These are phyloP conservation scores for Talaromyces sp. DNA, from an alignment of 2,329 filamentous ascomycete genomes.

Conservation along the genomic window DNA sequence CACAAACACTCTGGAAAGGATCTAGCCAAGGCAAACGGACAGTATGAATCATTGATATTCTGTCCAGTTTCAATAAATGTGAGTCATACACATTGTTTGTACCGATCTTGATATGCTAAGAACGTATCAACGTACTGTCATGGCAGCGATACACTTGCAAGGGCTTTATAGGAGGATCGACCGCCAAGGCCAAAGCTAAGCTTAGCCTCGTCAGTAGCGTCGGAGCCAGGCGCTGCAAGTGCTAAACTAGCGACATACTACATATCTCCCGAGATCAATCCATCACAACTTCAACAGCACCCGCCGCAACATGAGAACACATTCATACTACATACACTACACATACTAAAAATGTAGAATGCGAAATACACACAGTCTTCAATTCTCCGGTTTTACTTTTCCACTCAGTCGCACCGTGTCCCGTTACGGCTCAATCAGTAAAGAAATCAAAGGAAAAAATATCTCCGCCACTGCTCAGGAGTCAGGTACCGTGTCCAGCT, in stretches of 20 bases:
- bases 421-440: too few species aligned
- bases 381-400: background rate
- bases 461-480: background rate
- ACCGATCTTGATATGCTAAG: background rate
- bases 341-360: background rate
- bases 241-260: background rate
- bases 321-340: background rate
- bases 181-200: slow-evolving; percentile 1
- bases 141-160: background rate
- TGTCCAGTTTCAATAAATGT: background rate
- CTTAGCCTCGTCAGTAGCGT: background rate
- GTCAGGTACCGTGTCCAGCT: background rate
- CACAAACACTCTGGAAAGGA: background rate
- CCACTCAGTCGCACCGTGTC: background rate
- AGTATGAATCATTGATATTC: background rate
- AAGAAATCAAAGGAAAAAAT: background rate
- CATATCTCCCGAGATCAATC: background rate
- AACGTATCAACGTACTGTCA: background rate
- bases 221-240: slow-evolving; percentile 3
- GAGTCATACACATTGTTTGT: background rate
- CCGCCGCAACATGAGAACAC: background rate
- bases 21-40: background rate
- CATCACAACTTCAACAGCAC: background rate
- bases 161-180: background rate
- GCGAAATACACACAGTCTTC: background rate